phyloP scores from a whole-genome alignment of 129 eudicot species.

The Helichrysum umbraculigerum region DNA sequence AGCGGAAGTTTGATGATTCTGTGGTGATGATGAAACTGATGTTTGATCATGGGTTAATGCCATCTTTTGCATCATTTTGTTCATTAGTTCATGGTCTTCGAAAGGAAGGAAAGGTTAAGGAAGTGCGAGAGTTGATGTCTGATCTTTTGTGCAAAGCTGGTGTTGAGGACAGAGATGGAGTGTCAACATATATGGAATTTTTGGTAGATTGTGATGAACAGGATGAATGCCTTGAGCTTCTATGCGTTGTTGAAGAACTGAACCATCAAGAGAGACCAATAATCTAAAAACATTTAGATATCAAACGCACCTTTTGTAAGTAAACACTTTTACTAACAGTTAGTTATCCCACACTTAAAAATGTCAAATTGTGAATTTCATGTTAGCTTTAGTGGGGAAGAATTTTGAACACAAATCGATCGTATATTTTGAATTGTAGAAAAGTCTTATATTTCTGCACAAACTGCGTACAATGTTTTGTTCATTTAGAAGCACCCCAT shows the following conservation, averaged over 20 bases:
- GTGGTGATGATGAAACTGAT: conserved; percentile 33
- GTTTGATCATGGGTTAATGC: conserved; percentile 33
- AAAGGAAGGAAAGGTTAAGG: conserved; percentile 34
- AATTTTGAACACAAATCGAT: neutral
- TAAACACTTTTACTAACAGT: neutral
- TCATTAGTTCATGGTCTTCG: conserved; percentile 28
- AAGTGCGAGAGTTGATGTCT: conserved; percentile 29
- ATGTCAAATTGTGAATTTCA: neutral
- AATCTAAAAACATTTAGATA: conserved; percentile 17
- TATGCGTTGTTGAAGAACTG: conserved; percentile 31
- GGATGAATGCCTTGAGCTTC: conserved; percentile 34
- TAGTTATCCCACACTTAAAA: neutral
- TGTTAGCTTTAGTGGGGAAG: neutral
- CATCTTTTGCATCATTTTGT: conserved; percentile 31
- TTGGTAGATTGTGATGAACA: conserved; percentile 39
- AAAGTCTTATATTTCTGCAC: neutral
- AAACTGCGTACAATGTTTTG: no score
- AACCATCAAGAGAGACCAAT: conserved; percentile 34
- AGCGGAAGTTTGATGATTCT: conserved; percentile 27
- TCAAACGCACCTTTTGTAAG: neutral
- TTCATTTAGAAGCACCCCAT: neutral
- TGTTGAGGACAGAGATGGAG: conserved; percentile 34
- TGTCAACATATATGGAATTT: conserved; percentile 29
- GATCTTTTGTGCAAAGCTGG: conserved; percentile 29
- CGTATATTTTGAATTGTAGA: neutral